These are phyloP conservation scores for Larix kaempferi DNA, from an alignment of 75 land plant genomes.

Conservation along the genomic window DNA sequence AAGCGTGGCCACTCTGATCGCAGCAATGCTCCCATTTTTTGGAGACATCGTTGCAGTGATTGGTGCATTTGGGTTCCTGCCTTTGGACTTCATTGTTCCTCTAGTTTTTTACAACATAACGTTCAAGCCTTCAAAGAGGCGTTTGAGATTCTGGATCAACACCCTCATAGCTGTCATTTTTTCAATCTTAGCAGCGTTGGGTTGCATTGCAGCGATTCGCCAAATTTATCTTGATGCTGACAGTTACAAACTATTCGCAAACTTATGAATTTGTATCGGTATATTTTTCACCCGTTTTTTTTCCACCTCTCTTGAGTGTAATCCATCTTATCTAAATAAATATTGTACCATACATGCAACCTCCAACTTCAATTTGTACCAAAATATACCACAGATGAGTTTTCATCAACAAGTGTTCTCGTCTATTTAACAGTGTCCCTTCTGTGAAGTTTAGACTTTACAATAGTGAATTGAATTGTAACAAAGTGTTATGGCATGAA, in stretches of 20 bases:
- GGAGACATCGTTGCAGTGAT: conserved; percentile 72
- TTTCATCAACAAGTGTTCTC: too few relatives aligned
- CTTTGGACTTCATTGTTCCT: conserved; percentile 71
- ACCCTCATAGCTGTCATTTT: conserved; percentile 34
- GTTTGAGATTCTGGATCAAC: conserved; percentile 50
- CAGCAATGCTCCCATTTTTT: conserved; percentile 88
- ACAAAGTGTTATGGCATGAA: too few relatives aligned
- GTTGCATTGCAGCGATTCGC: conserved; percentile 46
- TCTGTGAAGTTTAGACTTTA: too few relatives aligned
- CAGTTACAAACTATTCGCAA: conserved; percentile 55
- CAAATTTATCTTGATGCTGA: conserved; percentile 67
- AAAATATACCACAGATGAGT: too few relatives aligned
- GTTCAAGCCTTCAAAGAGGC: conserved; percentile 42
- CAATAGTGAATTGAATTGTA: too few relatives aligned
- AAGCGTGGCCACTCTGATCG: conserved; percentile 38
- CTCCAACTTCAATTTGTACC: too few relatives aligned
- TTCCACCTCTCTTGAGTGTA: too few relatives aligned
- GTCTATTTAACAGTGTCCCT: too few relatives aligned
- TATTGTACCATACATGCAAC: too few relatives aligned
- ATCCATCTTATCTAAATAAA: too few relatives aligned
- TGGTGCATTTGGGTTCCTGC: conserved; percentile 79
- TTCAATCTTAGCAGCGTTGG: conserved; percentile 32
- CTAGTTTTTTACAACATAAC: conserved; percentile 55
- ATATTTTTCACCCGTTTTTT: too few relatives aligned
- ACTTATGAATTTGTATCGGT: conserved; percentile 8